Evolutionary conservation across 2,329 filamentous ascomycete species (phyloP), one percentile per base, ranked within the genome.

Genomic region (Venturia pyrina): DNA sequence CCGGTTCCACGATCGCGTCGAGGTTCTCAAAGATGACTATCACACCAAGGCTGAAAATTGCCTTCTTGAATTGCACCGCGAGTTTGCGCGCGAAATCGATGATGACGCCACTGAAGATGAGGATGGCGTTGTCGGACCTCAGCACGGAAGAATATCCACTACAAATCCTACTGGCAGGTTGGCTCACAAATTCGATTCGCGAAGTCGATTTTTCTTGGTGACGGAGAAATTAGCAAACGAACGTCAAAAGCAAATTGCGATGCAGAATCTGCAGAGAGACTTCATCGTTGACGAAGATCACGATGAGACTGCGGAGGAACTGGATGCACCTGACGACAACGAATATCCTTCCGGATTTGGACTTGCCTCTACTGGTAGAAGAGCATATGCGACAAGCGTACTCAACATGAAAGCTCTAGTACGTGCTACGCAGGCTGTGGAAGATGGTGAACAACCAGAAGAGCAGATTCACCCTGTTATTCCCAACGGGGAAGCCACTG

Each of bases 401-500:
- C 72, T 72, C 65, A 76, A 78, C 61, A 72, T 78, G 53, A 68
- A 70, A 24, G 73, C 68, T 62, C 71, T 78, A 34, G 69, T 70
- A 21, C 70, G 75, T 62, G 75, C 77, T 40, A 68, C 75, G 68
- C 28, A 72, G 66, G 65, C 74, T 66, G 66, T 79, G 68, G 72
- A 78, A 70, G 68, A 72, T 66, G 68, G 73, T 70, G 69, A 71
- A 32, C 21, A 65, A 43, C 53, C 60, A 17, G 67, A 68, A 60
- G 70, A 71, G 44, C 50, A 60, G 37, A 40, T 62, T 28, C 63
- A 21, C 7, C 40, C n/a, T 68, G 65, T 74, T 28, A 73, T 79
- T 66, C 73, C 74, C 1, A 80, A 80, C 67, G 77, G 77, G 34
- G 71, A 78, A 63, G 78, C 78, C 5, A 68, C 73, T 37, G 75